A percentile compares a stretch with the other conserved stretches of the same genome.
Evolutionary conservation across 2,329 filamentous ascomycete genomes (phyloP).

Genomic region (Dendryphion nanum): DNA sequence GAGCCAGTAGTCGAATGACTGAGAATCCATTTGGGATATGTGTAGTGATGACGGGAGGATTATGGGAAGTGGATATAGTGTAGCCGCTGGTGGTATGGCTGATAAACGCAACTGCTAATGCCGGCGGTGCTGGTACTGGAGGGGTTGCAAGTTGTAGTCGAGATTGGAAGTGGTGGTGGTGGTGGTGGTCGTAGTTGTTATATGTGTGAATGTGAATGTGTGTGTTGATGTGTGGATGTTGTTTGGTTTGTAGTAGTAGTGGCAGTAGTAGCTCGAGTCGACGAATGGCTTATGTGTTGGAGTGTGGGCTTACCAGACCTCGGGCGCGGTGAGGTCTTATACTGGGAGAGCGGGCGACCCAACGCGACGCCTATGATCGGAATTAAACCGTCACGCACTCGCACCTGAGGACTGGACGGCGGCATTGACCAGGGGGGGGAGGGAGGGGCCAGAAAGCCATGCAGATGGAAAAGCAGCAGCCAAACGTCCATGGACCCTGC

Average conservation of each 20-base stretch:
- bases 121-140: not conserved
- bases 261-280: too few species aligned
- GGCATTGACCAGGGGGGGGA: slow-evolving; percentile 8
- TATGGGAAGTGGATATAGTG: slow-evolving; percentile 8
- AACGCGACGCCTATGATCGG: slow-evolving; percentile 18
- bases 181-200: too few species aligned
- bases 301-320: slow-evolving; percentile 27
- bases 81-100: slow-evolving; percentile 4
- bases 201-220: too few species aligned
- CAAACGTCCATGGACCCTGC: slow-evolving; percentile 23
- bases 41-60: not conserved
- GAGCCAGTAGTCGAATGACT: slow-evolving; percentile 38
- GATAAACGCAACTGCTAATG: slow-evolving; percentile 3
- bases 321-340: slow-evolving; percentile 36
- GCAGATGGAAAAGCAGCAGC: too few species aligned
- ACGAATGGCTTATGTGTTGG: slow-evolving; percentile 15
- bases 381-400: slow-evolving; percentile 14
- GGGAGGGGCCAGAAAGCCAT: slow-evolving; percentile 13
- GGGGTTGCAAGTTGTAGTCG: too few species aligned
- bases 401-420: not conserved
- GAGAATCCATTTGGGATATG: slow-evolving; percentile 31
- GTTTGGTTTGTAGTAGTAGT: too few species aligned
- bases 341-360: slow-evolving; percentile 16
- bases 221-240: not conserved
- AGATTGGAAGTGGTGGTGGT: too few species aligned